Evolutionary conservation across 2,329 filamentous ascomycete genomes (phyloP).

Genomic region (Fusarium sp.): DNA sequence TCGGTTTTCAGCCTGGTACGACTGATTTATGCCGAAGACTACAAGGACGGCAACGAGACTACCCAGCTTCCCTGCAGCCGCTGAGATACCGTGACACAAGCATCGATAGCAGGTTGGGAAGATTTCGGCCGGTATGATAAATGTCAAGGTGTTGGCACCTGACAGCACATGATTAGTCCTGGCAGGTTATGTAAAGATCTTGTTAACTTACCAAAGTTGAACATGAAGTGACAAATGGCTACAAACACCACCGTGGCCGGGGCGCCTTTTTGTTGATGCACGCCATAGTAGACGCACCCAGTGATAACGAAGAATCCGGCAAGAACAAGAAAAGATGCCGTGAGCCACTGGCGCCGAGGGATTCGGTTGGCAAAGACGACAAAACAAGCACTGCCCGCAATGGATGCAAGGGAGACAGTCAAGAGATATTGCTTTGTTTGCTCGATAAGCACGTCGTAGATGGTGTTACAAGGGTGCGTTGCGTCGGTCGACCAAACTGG

Average conservation of each 20-base stretch:
- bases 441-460: conserved; percentile 65
- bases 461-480: conserved; percentile 63
- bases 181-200: background rate
- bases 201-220: conserved; percentile 65
- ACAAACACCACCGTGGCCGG: conserved; percentile 64
- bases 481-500: conserved; percentile 65
- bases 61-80: conserved; percentile 70
- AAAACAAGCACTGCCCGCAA: conserved; percentile 64
- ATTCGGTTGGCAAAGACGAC: conserved; percentile 63
- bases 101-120: conserved; percentile 74
- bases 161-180: conserved; percentile 1
- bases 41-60: conserved; percentile 66
- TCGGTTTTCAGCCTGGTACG: conserved; percentile 57
- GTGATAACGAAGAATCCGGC: conserved; percentile 63
- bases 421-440: conserved; percentile 67
- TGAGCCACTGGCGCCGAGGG: conserved; percentile 64
- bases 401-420: conserved; percentile 65
- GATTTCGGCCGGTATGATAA: conserved; percentile 74
- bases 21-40: conserved; percentile 63
- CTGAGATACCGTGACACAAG: conserved; percentile 73
- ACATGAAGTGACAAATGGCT: conserved; percentile 66
- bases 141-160: conserved; percentile 73
- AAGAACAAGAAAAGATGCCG: conserved; percentile 62
- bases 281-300: conserved; percentile 64
- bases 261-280: conserved; percentile 57